phyloP scores from a whole-genome alignment of 768 basidiomycete genomes.

The Mycena vitilis region DNA sequence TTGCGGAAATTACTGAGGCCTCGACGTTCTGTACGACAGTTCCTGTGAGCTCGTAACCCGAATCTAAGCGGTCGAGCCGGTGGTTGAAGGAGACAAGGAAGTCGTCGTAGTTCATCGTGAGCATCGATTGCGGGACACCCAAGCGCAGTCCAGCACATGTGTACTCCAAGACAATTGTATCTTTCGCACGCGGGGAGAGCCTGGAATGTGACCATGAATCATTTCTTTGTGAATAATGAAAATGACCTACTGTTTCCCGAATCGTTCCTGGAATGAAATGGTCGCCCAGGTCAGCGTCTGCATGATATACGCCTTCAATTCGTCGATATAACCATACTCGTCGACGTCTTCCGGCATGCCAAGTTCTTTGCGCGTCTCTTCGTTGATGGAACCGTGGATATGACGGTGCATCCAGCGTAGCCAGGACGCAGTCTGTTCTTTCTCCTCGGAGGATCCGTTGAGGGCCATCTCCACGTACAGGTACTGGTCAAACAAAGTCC shows the following conservation, averaged over 20 bases:
- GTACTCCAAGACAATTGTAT: constrained; percentile 33
- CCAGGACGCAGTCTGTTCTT: constrained; percentile 32
- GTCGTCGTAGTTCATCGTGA: constrained; percentile 32
- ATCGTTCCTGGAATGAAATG: constrained; percentile 29
- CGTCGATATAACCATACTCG: constrained; percentile 31
- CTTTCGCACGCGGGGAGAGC: constrained; percentile 32
- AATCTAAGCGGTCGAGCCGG: constrained; percentile 27
- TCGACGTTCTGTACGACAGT: constrained; percentile 29
- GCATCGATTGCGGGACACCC: constrained; percentile 29
- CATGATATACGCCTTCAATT: constrained; percentile 33
- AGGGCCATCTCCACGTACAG: constrained; percentile 31
- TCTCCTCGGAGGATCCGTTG: constrained; percentile 35
- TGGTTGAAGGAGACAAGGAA: constrained; percentile 33
- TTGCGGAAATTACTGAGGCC: constrained; percentile 23
- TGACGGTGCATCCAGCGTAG: constrained; percentile 34
- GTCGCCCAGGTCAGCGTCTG: constrained; percentile 34
- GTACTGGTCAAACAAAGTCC: constrained; percentile 7
- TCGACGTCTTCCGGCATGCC: constrained; percentile 28
- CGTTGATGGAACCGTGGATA: constrained; percentile 28
- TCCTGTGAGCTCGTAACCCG: constrained; percentile 26
- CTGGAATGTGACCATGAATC: constrained; percentile 1
- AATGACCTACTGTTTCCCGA: constrained; percentile 23
- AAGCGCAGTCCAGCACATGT: constrained; percentile 32
- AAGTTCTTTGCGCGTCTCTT: constrained; percentile 29
- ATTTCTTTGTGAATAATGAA: background rate